phyloP scores from a whole-genome alignment of 768 basidiomycete species.

The Suillus alpinus region DNA sequence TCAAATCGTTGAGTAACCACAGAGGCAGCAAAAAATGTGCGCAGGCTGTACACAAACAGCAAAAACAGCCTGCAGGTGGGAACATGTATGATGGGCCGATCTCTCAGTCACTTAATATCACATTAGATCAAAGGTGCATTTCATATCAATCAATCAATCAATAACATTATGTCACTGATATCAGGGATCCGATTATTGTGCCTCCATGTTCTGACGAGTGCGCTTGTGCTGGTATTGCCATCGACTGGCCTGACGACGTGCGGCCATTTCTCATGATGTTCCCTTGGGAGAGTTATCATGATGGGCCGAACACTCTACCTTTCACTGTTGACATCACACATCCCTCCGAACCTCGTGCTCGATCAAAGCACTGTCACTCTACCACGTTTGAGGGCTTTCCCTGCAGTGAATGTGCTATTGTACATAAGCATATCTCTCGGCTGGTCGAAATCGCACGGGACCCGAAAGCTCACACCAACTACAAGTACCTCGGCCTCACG shows the following conservation, averaged over 20 bases:
- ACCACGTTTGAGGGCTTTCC: neutral
- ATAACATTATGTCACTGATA: too few relatives aligned
- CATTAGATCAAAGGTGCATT: neutral
- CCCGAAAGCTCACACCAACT: neutral
- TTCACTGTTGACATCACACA: neutral
- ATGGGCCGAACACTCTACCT: neutral
- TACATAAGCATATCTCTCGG: neutral
- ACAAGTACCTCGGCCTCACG: neutral
- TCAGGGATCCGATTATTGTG: too few relatives aligned
- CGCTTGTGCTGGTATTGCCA: neutral
- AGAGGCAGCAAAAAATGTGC: neutral
- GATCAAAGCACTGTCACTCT: neutral
- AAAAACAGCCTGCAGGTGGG: neutral
- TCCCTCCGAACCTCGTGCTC: neutral
- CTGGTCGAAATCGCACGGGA: neutral
- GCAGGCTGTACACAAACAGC: neutral
- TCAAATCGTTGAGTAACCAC: neutral
- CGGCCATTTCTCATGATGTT: neutral
- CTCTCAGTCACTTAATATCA: neutral
- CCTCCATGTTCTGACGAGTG: neutral
- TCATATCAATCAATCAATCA: too few relatives aligned
- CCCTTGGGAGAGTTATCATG: neutral
- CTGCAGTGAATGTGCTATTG: neutral
- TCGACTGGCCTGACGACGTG: neutral
- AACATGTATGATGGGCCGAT: neutral